phyloP scores from a whole-genome alignment of 2,329 filamentous ascomycete genomes.

The Fusarium luffae region DNA sequence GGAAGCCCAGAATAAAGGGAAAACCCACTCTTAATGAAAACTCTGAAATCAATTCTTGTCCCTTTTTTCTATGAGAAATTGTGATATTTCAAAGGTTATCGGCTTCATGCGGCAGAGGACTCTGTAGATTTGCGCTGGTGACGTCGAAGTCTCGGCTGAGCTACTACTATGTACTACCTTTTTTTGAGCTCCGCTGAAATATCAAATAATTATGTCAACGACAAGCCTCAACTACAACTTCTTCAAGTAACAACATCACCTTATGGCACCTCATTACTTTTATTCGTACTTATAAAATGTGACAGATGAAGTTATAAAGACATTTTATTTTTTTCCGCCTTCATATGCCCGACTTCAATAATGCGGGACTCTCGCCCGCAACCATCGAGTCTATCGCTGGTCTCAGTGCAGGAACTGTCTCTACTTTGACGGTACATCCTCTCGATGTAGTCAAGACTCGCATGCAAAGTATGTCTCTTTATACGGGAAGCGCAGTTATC shows the following conservation, averaged over 20 bases:
- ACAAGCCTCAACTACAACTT: background rate
- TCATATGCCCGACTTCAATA: conserved; percentile 59
- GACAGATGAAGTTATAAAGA: conserved; percentile 30
- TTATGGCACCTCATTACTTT: background rate
- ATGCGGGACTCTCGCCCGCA: conserved; percentile 77
- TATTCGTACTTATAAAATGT: conserved; percentile 37
- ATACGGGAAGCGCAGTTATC: background rate
- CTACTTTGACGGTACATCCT: conserved; percentile 89
- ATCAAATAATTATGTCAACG: conserved; percentile 27
- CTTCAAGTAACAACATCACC: conserved; percentile 1
- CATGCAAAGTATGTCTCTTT: conserved; percentile 77
- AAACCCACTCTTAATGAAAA: conserved; percentile 42
- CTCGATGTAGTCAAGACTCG: conserved; percentile 97
- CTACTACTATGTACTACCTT: conserved; percentile 5
- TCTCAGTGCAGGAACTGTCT: conserved; percentile 86
- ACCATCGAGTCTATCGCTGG: conserved; percentile 89
- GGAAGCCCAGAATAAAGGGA: conserved; percentile 23
- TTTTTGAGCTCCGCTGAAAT: conserved; percentile 35
- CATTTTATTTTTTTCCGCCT: conserved; percentile 37
- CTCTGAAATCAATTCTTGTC: background rate
- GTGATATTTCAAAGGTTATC: background rate
- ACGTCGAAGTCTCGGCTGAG: conserved; percentile 34
- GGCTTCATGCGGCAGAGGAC: conserved; percentile 25
- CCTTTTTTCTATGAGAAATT: background rate
- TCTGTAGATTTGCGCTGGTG: conserved; percentile 17